A percentile compares a stretch with the other conserved stretches of the same genome.
These are phyloP conservation scores for Leptomonas seymouri DNA, from an alignment of 208 protist genomes.

Conservation along the genomic window DNA sequence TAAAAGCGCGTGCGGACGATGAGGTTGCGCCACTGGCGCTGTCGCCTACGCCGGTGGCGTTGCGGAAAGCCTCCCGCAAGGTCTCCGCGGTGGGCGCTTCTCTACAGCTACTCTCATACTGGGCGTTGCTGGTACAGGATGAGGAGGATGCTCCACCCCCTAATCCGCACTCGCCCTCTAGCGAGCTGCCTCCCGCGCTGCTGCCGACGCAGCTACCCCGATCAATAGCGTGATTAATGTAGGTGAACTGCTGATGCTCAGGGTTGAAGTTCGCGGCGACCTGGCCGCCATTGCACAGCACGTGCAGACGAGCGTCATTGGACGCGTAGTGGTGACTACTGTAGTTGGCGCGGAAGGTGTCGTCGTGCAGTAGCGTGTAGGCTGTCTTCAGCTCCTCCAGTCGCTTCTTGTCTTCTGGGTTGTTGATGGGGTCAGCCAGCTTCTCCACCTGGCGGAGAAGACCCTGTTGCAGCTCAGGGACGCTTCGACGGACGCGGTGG, in stretches of 20 bases:
- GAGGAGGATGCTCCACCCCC: no score
- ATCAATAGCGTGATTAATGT: slow-evolving; percentile 66
- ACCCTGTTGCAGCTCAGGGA: slow-evolving; percentile 65
- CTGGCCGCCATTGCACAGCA: slow-evolving; percentile 73
- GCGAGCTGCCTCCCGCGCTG: background rate
- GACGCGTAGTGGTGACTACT: slow-evolving; percentile 65
- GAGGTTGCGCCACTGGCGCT: slow-evolving; percentile 22
- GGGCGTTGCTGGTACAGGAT: no score
- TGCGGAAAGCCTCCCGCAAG: slow-evolving; percentile 43
- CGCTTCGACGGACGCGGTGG: slow-evolving; percentile 54
- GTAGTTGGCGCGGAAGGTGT: slow-evolving; percentile 66
- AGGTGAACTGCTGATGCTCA: slow-evolving; percentile 73
- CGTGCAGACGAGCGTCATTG: slow-evolving; percentile 78
- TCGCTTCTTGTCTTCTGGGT: slow-evolving; percentile 44
- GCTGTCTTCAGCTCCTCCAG: slow-evolving; percentile 60
- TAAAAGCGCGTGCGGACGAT: slow-evolving; percentile 47
- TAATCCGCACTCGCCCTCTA: background rate
- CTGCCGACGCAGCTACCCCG: slow-evolving; percentile 1
- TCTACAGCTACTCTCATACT: background rate
- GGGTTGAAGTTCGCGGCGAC: slow-evolving; percentile 83
- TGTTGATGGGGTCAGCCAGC: slow-evolving; percentile 57
- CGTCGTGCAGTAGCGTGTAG: slow-evolving; percentile 58
- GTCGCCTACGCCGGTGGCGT: slow-evolving; percentile 39
- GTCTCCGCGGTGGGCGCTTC: slow-evolving; percentile 41
- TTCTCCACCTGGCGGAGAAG: slow-evolving; percentile 67